These are phyloP conservation scores for Skeletonema menzelii DNA, from an alignment of 108 stramenopile species.

Conservation along the genomic window DNA sequence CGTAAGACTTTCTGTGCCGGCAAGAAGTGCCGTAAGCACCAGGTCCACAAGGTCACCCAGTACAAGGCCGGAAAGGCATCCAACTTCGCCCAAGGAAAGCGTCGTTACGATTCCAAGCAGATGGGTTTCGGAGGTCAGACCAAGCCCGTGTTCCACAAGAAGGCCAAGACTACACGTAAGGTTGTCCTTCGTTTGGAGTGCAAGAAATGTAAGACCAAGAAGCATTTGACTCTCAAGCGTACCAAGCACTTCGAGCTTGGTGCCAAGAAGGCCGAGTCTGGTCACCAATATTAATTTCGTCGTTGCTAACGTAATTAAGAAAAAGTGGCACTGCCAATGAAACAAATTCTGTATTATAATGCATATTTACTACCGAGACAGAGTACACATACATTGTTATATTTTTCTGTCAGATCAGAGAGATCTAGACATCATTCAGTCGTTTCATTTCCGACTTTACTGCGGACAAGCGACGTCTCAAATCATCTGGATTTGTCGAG, in stretches of 20 bases:
- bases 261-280: constrained; percentile 95
- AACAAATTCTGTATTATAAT: neutral
- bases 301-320: neutral
- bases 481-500: neutral
- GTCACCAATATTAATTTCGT: constrained; percentile 92
- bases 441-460: neutral
- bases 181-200: constrained; percentile 98
- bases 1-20: constrained; percentile 98
- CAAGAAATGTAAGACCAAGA: constrained; percentile 99
- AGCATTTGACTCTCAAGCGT: constrained; percentile 97
- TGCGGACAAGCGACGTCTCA: neutral
- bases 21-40: constrained; percentile 97
- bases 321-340: neutral
- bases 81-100: constrained; percentile 99
- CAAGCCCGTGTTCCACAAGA: constrained; percentile 99
- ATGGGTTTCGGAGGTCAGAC: constrained; percentile 99
- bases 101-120: constrained; percentile 99
- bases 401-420: neutral
- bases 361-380: neutral
- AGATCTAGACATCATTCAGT: neutral
- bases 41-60: constrained; percentile 99
- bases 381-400: too few relatives aligned
- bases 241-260: constrained; percentile 99
- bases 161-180: constrained; percentile 99
- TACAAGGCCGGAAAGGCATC: constrained; percentile 99